Percentiles rank a stretch among this genome's conserved stretches.
These are phyloP conservation scores for Trypanosoma vivax DNA, from an alignment of 208 protist species.

Conservation along the genomic window DNA sequence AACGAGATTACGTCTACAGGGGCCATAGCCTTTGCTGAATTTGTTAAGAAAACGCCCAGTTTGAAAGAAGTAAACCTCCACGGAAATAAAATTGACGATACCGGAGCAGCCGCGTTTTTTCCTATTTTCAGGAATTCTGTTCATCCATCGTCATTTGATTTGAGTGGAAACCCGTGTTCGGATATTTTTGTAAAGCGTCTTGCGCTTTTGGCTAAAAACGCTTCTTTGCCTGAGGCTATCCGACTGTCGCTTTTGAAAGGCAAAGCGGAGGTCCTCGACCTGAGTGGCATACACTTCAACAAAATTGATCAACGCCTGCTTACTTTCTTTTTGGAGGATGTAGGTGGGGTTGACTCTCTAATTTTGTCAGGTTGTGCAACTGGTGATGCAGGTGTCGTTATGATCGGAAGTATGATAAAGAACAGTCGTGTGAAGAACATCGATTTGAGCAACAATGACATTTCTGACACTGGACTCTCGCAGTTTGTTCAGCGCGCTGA, in stretches of 20 bases:
- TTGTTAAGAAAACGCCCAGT: constrained; percentile 23
- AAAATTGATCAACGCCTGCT: constrained; percentile 58
- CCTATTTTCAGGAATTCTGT: constrained; percentile 24
- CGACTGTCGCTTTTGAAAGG: constrained; percentile 34
- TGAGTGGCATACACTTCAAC: constrained; percentile 36
- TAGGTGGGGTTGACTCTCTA: constrained; percentile 31
- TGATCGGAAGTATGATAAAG: constrained; percentile 44
- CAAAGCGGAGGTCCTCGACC: constrained; percentile 32
- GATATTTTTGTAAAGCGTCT: constrained; percentile 32
- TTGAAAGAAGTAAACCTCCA: constrained; percentile 46
- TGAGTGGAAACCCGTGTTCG: constrained; percentile 47
- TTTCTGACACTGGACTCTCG: constrained; percentile 40
- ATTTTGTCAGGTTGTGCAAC: constrained; percentile 50
- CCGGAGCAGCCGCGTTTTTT: constrained; percentile 46
- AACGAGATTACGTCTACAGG: constrained; percentile 62
- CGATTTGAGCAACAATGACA: constrained; percentile 35
- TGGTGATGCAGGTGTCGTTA: constrained; percentile 31
- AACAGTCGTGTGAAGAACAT: constrained; percentile 34
- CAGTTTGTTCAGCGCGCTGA: constrained; percentile 42
- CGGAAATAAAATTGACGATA: constrained; percentile 65
- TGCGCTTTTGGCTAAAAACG: constrained; percentile 38
- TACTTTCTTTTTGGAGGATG: constrained; percentile 37
- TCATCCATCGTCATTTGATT: constrained; percentile 35
- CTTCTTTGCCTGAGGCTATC: constrained; percentile 25
- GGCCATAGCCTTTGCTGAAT: constrained; percentile 28